Percentiles rank a stretch among this genome's conserved stretches.
These are phyloP conservation scores for Populus hybrid DNA, from an alignment of 441 rosid species.

Conservation along the genomic window DNA sequence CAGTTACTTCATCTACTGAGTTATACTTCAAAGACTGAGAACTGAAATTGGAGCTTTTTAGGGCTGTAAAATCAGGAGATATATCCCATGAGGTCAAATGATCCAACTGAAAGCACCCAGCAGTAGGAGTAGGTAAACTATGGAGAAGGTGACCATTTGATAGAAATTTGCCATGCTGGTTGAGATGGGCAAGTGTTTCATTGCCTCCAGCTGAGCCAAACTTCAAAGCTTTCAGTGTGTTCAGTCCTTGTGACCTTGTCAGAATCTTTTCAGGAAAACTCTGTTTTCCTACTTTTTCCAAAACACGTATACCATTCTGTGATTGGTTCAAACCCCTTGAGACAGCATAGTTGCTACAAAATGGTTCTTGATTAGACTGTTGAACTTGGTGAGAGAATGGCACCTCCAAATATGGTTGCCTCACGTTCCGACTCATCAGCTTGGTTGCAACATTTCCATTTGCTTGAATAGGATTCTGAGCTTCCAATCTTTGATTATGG, in stretches of 20 bases:
- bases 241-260: slow-evolving; percentile 56
- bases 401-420: slow-evolving; percentile 47
- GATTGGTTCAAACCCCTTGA: slow-evolving; percentile 34
- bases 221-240: slow-evolving; percentile 47
- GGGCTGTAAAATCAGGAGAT: slow-evolving; percentile 24
- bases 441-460: slow-evolving; percentile 31
- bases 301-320: slow-evolving; percentile 27
- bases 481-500: slow-evolving; percentile 39
- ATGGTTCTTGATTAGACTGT: slow-evolving; percentile 42
- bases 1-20: slow-evolving; percentile 54
- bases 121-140: slow-evolving; percentile 25
- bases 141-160: slow-evolving; percentile 35
- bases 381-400: slow-evolving; percentile 40
- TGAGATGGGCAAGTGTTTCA: slow-evolving; percentile 32
- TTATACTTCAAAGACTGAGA: slow-evolving; percentile 45
- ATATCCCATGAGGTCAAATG: slow-evolving; percentile 36
- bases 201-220: slow-evolving; percentile 48
- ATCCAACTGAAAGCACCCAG: slow-evolving; percentile 36
- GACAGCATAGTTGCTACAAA: slow-evolving; percentile 31
- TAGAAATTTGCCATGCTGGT: slow-evolving; percentile 37
- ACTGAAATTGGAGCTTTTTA: slow-evolving; percentile 36
- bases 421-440: slow-evolving; percentile 26
- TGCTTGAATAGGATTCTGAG: slow-evolving; percentile 39
- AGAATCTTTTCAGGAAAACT: slow-evolving; percentile 62
- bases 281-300: slow-evolving; percentile 43